Conservation (phyloP, 176 grass and related monocot genomes). For the Saccharum officinarum region DNA sequence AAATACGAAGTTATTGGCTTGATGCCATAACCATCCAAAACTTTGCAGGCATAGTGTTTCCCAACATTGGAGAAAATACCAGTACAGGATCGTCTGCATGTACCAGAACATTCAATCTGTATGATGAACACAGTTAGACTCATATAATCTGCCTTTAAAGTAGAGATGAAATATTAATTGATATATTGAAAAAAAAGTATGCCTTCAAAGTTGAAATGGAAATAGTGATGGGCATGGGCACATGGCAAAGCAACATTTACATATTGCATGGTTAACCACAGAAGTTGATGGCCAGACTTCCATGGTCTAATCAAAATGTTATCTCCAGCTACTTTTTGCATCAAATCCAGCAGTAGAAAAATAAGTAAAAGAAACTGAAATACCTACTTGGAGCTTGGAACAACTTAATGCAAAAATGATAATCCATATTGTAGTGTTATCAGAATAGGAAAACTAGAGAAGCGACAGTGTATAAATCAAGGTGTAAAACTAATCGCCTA, state of each 20-base stretch:
- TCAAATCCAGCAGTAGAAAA: neutral
- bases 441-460: neutral
- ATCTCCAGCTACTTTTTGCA: neutral
- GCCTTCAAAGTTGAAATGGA: constrained; percentile 12
- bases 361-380: neutral
- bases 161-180: neutral
- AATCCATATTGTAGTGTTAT: neutral
- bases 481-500: neutral
- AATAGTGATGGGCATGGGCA: neutral
- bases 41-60: neutral
- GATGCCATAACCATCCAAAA: neutral
- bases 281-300: neutral
- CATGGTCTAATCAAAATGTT: constrained; percentile 6
- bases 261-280: neutral
- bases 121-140: neutral
- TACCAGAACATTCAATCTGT: neutral
- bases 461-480: neutral
- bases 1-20: neutral
- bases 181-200: neutral
- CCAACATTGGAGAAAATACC: neutral
- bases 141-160: constrained; percentile 1
- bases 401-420: constrained; percentile 8
- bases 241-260: neutral
- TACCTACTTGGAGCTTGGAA: neutral
- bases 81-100: neutral